Percentiles rank a stretch among this genome's conserved stretches.
Evolutionary conservation across 2,329 filamentous ascomycete species (phyloP).

Genomic region (Dactylellina drechsleri): DNA sequence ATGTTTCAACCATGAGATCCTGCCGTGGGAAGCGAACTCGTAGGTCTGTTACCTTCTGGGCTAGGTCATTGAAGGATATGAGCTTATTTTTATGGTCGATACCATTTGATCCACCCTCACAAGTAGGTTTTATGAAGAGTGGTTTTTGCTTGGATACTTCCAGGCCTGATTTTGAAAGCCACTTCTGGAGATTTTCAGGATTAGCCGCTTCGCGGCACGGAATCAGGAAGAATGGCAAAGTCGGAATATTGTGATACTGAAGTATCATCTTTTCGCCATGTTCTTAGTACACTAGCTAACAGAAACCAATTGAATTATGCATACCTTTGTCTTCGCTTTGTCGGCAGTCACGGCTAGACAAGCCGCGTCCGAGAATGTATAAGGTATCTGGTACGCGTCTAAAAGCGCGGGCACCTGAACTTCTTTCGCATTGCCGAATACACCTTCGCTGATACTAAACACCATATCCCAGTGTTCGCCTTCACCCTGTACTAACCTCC

Average conservation of each 20-base stretch:
- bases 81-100: slow-evolving; percentile 14
- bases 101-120: slow-evolving; percentile 24
- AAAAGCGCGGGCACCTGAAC: slow-evolving; percentile 58
- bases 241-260: no score
- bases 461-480: slow-evolving; percentile 58
- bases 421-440: slow-evolving; percentile 57
- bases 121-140: slow-evolving; percentile 21
- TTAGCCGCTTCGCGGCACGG: no score
- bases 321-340: no score
- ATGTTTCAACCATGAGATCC: slow-evolving; percentile 26
- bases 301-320: no score
- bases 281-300: no score
- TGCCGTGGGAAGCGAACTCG: slow-evolving; percentile 12
- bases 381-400: slow-evolving; percentile 59
- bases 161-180: no score
- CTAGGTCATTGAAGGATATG: slow-evolving; percentile 1
- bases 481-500: slow-evolving; percentile 31
- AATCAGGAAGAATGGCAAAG: no score
- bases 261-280: no score
- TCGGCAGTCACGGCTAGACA: no score
- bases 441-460: slow-evolving; percentile 57
- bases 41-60: background rate
- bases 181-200: no score
- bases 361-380: slow-evolving; percentile 20
- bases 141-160: slow-evolving; percentile 25